Percentiles rank a stretch among this genome's conserved stretches.
Evolutionary conservation across 495 filamentous ascomycete genomes (phyloP).

Genomic region (Trichoderma gamsii): DNA sequence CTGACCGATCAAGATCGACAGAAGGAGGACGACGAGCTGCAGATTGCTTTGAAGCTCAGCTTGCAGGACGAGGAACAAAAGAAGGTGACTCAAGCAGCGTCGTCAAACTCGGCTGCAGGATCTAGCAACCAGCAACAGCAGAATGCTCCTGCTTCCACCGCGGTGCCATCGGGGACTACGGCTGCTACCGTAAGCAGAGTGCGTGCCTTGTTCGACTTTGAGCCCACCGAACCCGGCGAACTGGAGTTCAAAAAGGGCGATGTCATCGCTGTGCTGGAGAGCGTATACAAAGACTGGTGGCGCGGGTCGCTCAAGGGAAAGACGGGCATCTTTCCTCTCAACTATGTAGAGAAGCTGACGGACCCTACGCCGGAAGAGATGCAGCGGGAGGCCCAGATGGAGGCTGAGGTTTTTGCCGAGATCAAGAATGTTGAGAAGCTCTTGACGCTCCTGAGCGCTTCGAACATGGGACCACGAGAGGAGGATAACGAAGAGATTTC

Average conservation of each 20-base stretch:
- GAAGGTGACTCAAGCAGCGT: constrained; percentile 38
- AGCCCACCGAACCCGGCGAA: constrained; percentile 88
- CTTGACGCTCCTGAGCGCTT: constrained; percentile 88
- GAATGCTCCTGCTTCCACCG: constrained; percentile 16
- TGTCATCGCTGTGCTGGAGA: constrained; percentile 94
- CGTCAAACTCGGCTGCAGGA: constrained; percentile 24
- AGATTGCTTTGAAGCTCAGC: constrained; percentile 89
- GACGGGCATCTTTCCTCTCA: constrained; percentile 95
- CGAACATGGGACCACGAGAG: constrained; percentile 76
- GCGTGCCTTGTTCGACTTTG: constrained; percentile 88
- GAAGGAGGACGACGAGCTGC: constrained; percentile 95
- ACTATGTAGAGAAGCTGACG: constrained; percentile 95
- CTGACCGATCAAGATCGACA: constrained; percentile 86
- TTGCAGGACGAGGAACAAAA: constrained; percentile 71
- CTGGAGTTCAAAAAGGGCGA: constrained; percentile 95
- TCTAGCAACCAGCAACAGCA: constrained; percentile 17
- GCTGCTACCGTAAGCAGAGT: constrained; percentile 97
- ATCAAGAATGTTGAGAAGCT: constrained; percentile 99
- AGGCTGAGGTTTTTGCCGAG: constrained; percentile 94
- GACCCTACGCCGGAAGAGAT: constrained; percentile 93
- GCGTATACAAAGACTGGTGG: constrained; percentile 99
- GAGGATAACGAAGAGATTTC: constrained; percentile 93
- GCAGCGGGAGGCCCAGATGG: constrained; percentile 94
- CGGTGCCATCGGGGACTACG: constrained; percentile 57
- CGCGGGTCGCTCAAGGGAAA: constrained; percentile 89